Base-by-base conservation (phyloP, 116 monocot genomes). In the Cymodocea nodosa region DNA sequence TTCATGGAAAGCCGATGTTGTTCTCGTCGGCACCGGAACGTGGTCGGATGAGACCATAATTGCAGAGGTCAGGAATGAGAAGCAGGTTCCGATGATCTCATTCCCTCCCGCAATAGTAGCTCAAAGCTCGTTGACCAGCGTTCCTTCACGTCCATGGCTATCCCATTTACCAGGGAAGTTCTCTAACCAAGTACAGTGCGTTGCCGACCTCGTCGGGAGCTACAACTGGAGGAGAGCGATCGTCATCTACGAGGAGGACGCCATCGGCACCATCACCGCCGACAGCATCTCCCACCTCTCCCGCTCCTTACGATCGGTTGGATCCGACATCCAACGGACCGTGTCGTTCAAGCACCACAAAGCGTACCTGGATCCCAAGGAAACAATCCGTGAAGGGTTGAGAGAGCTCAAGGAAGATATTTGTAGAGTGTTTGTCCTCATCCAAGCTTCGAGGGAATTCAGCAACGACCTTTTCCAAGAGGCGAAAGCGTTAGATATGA, bases 151-250 rank as follows among this genome's bases (percentile, higher is more conserved):
- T 4, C n/a, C 37, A 37, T 2, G 37, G 37, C 6, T 37, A 6
- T 37, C 6, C 4, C 37, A 6, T 11, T 44, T 44, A 44, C 5
- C 9, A 6, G 44, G 11, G 1, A 11, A 4, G 30, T 3, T 30
- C 30, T 30, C 30, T 30, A 44, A 6, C 4, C 44, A 44, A 6
- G 5, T 44, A 0, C 44, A 44, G 0, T 65, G 65, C 51, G 23
- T 30, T n/a, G 20, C 23, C 15, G 23, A 65, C 15, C 51, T 65
- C 9, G 65, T 50, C 15, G 8, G 24, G 6, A 52, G 23, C 23
- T 76, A 50, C 19, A 76, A 51, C 5, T 76, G 70, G 76, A 56
- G 76, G 24, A 40, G 70, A 35, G 76, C 65, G 7, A 65, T 58
- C 4, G 57, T 70, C 11, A 51, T 76, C n/a, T 70, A 76, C 25